Evolutionary conservation across 352 stramenopile species (phyloP).

Genomic region (Hyaloperonospora brassicae): DNA sequence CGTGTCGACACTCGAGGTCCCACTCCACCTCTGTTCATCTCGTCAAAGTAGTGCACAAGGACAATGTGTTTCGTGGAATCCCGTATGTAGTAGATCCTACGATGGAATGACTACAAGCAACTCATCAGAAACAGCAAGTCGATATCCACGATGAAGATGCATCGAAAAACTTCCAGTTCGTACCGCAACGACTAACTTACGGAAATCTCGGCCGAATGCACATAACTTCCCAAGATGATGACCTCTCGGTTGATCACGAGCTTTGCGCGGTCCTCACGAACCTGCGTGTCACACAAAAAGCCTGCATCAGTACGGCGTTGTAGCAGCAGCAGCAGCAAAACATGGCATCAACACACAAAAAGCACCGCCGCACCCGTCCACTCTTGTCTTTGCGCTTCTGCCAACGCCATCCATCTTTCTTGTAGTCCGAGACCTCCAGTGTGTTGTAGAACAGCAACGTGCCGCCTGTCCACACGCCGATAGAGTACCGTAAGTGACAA

Average conservation of each 20-base stretch:
- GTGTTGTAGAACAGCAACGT: constrained; percentile 68
- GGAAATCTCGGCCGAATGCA: constrained; percentile 65
- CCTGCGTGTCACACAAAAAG: constrained; percentile 16
- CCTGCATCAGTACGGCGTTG: too few species aligned
- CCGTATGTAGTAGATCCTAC: constrained; percentile 72
- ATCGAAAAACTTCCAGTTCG: background rate
- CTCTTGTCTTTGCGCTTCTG: constrained; percentile 82
- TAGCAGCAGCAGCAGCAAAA: background rate
- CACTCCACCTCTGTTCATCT: constrained; percentile 41
- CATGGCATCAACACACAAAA: background rate
- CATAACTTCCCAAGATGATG: constrained; percentile 76
- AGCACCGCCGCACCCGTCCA: constrained; percentile 33
- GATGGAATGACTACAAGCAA: constrained; percentile 59
- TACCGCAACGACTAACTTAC: constrained; percentile 24
- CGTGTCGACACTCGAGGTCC: constrained; percentile 2
- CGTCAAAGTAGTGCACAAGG: constrained; percentile 85
- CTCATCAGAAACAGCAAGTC: background rate
- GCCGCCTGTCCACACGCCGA: constrained; percentile 36
- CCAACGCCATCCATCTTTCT: constrained; percentile 82
- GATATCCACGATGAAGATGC: background rate
- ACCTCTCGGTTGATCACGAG: constrained; percentile 78
- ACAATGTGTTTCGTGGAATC: constrained; percentile 59
- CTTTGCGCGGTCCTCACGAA: constrained; percentile 78
- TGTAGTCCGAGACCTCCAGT: constrained; percentile 57
- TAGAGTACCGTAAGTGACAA: background rate